These are phyloP conservation scores for Rhodofomes roseus DNA, from an alignment of 1,284 basidiomycete species.

Conservation along the genomic window DNA sequence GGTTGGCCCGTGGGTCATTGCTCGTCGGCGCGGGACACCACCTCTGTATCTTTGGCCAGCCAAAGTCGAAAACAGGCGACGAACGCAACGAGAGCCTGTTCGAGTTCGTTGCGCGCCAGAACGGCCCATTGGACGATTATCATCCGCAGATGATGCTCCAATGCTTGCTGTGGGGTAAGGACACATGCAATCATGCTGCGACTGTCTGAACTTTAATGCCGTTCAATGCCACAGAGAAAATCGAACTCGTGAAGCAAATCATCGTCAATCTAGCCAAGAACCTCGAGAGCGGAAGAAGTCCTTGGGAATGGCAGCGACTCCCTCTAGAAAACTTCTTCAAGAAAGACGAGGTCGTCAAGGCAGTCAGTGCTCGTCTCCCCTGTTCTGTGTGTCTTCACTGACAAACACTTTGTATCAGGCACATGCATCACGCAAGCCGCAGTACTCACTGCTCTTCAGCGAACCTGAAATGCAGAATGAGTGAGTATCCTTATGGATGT, in stretches of 20 bases:
- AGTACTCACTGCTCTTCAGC: constrained; percentile 46
- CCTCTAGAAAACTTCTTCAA: constrained; percentile 54
- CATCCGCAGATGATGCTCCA: constrained; percentile 92
- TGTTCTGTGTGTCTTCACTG: neutral
- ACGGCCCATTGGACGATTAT: constrained; percentile 84
- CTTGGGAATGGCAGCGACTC: constrained; percentile 42
- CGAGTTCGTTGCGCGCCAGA: constrained; percentile 76
- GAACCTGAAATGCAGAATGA: constrained; percentile 31
- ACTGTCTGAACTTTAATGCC: too few relatives aligned
- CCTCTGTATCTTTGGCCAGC: constrained; percentile 67
- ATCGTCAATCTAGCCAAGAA: constrained; percentile 62
- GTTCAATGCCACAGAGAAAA: constrained; percentile 52
- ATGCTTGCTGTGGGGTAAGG: constrained; percentile 84
- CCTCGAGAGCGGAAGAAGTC: constrained; percentile 26
- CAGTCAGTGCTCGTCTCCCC: constrained; percentile 14
- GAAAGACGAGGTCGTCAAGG: constrained; percentile 26
- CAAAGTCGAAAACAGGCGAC: constrained; percentile 17
- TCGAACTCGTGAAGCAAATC: constrained; percentile 80
- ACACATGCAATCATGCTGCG: too few relatives aligned
- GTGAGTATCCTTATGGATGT: constrained; percentile 30
- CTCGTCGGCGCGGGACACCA: constrained; percentile 76
- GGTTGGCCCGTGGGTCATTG: constrained; percentile 78
- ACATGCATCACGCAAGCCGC: constrained; percentile 25
- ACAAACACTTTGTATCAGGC: constrained; percentile 4
- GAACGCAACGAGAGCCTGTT: constrained; percentile 50